These are phyloP conservation scores for Teratosphaeria pseudoeucalypti DNA, from an alignment of 2,329 filamentous ascomycete genomes.

Conservation along the genomic window DNA sequence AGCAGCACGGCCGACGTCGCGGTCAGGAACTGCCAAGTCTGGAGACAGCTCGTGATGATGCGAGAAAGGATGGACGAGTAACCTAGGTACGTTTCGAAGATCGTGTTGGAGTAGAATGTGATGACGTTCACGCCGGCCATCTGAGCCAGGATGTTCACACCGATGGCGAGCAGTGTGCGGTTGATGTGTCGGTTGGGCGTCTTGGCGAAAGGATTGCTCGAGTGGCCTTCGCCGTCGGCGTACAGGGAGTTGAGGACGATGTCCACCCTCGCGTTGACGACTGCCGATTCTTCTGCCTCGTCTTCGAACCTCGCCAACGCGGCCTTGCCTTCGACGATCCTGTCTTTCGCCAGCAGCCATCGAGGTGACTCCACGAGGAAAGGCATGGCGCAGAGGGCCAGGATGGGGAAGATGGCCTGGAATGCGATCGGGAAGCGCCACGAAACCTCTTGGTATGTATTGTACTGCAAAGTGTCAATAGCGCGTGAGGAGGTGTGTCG, in stretches of 20 bases:
- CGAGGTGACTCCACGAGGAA: slow-evolving; percentile 21
- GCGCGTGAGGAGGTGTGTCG: neutral
- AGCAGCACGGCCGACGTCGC: slow-evolving; percentile 18
- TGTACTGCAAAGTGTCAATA: neutral
- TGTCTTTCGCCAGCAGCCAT: slow-evolving; percentile 16
- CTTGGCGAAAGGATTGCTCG: slow-evolving; percentile 14
- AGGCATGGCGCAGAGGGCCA: slow-evolving; percentile 24
- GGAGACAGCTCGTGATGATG: slow-evolving; percentile 17
- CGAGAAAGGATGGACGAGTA: slow-evolving; percentile 11
- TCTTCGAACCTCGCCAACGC: slow-evolving; percentile 20
- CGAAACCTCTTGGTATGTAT: slow-evolving; percentile 10
- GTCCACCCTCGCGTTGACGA: slow-evolving; percentile 9
- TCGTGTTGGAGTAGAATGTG: slow-evolving; percentile 19
- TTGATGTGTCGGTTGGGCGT: slow-evolving; percentile 17
- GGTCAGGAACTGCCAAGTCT: slow-evolving; percentile 20
- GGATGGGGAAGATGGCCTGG: slow-evolving; percentile 33
- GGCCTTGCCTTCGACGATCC: slow-evolving; percentile 12
- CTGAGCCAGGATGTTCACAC: slow-evolving; percentile 16
- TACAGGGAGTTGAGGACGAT: slow-evolving; percentile 14
- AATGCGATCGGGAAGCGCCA: slow-evolving; percentile 33
- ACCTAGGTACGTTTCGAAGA: slow-evolving; percentile 12
- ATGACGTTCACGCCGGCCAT: slow-evolving; percentile 18
- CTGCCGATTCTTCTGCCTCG: slow-evolving; percentile 11
- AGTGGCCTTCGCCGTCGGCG: slow-evolving; percentile 12
- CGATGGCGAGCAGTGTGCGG: slow-evolving; percentile 16